Percentiles rank a stretch among this genome's conserved stretches.
These are phyloP conservation scores for Alternaria arbusti DNA, from an alignment of 2,329 filamentous ascomycete genomes.

Conservation along the genomic window DNA sequence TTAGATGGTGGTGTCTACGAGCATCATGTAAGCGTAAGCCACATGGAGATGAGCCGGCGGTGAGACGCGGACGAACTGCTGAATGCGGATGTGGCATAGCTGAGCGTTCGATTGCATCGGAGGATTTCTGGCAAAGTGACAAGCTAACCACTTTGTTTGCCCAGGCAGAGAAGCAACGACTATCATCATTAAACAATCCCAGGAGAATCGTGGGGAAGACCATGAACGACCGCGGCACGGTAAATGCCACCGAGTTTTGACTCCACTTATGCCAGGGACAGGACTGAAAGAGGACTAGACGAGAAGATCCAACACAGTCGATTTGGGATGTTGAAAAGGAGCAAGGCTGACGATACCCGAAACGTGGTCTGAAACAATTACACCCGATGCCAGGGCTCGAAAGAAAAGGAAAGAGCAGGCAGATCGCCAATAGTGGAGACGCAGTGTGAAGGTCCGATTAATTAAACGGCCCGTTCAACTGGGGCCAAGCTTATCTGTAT, in stretches of 20 bases:
- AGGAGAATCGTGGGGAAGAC: neutral
- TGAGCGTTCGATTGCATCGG: neutral
- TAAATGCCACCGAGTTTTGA: neutral
- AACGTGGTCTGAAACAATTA: neutral
- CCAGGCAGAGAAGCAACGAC: neutral
- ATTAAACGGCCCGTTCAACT: neutral
- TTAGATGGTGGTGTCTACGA: neutral
- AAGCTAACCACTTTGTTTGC: neutral
- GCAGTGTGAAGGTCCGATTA: neutral
- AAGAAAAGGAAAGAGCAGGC: neutral
- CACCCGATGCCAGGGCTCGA: neutral
- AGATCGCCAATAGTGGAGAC: neutral
- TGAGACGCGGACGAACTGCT: neutral
- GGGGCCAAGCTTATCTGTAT: neutral
- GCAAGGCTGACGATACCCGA: neutral
- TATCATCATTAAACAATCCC: conserved; percentile 2
- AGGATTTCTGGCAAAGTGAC: neutral
- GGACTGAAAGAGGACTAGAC: neutral
- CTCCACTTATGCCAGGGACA: neutral
- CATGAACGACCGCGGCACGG: neutral
- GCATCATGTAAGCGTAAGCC: neutral
- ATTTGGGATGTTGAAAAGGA: neutral
- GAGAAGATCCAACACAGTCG: neutral
- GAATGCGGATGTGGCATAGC: neutral
- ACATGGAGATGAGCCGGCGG: neutral